Conservation (phyloP, 2,329 filamentous ascomycete genomes). For the Neofusicoccum cordaticola region DNA sequence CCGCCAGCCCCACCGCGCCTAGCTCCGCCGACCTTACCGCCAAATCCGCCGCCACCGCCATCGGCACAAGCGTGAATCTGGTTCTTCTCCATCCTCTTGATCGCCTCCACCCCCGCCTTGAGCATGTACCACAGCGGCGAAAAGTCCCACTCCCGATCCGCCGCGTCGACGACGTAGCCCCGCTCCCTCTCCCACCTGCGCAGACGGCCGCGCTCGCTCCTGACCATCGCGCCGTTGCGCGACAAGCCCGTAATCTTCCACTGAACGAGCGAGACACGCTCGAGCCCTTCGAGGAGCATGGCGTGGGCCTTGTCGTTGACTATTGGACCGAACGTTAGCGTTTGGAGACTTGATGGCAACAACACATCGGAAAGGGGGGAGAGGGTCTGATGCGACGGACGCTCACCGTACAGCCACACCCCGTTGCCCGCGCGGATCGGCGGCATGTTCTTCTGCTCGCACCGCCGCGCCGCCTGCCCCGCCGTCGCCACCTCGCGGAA, state of each 20-base stretch:
- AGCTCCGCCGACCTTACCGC: neutral
- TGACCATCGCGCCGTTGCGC: neutral
- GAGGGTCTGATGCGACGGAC: neutral
- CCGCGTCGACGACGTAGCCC: neutral
- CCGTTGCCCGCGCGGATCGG: constrained; percentile 19
- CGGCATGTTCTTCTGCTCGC: neutral
- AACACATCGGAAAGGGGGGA: no score
- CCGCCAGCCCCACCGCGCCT: neutral
- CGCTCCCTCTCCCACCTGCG: neutral
- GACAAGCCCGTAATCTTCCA: neutral
- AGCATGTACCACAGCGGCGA: constrained; percentile 13
- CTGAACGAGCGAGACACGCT: no score
- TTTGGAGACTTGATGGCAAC: no score
- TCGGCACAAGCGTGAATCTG: neutral
- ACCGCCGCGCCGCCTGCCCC: neutral
- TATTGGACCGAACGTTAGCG: neutral
- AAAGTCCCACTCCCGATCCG: neutral
- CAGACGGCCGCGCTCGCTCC: neutral
- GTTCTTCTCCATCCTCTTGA: neutral
- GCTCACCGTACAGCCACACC: constrained; percentile 17
- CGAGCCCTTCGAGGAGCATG: neutral
- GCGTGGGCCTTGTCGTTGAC: constrained; percentile 4
- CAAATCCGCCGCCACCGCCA: neutral
- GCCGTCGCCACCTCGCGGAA: neutral
- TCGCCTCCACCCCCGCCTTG: neutral